Evolutionary conservation across 495 filamentous ascomycete species (phyloP).

Genomic region (Penicillium longicatenatum): DNA sequence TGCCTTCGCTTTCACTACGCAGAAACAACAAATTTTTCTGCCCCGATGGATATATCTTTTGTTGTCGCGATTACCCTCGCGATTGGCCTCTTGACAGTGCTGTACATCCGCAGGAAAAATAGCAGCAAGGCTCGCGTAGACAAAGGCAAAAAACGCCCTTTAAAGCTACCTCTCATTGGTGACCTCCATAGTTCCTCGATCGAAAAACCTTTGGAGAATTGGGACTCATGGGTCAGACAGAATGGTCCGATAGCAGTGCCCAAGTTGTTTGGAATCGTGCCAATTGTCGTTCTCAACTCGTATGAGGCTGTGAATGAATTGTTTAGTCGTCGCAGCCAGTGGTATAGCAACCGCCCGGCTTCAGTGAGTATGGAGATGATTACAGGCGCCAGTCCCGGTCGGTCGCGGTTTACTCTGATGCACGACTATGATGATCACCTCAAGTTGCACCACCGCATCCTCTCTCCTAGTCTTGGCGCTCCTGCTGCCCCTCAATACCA

Average conservation of each 20-base stretch:
- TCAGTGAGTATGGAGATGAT: slow-evolving; percentile 40
- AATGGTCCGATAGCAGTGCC: slow-evolving; percentile 30
- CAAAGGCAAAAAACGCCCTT: background rate
- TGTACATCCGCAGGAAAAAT: background rate
- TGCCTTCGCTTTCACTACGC: too few species aligned
- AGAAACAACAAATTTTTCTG: too few species aligned
- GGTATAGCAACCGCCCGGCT: slow-evolving; percentile 36
- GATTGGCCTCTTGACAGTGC: background rate
- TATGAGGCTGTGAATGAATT: slow-evolving; percentile 33
- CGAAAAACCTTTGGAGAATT: slow-evolving; percentile 26
- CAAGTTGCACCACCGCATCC: slow-evolving; percentile 34
- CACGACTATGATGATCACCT: slow-evolving; percentile 34
- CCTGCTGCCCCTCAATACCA: slow-evolving; percentile 23
- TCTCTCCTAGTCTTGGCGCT: slow-evolving; percentile 27
- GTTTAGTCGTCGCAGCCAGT: slow-evolving; percentile 36
- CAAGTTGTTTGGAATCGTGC: slow-evolving; percentile 32
- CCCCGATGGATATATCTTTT: too few species aligned
- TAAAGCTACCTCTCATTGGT: slow-evolving; percentile 34
- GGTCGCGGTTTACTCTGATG: slow-evolving; percentile 33
- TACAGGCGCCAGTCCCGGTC: slow-evolving; percentile 24
- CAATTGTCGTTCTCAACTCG: slow-evolving; percentile 32
- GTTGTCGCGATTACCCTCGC: background rate
- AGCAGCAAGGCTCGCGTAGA: background rate
- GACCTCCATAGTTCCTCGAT: slow-evolving; percentile 32
- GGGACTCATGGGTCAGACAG: slow-evolving; percentile 28